Evolutionary conservation across 2,329 filamentous ascomycete species (phyloP).

Genomic region (Stemphylium vesicarium): DNA sequence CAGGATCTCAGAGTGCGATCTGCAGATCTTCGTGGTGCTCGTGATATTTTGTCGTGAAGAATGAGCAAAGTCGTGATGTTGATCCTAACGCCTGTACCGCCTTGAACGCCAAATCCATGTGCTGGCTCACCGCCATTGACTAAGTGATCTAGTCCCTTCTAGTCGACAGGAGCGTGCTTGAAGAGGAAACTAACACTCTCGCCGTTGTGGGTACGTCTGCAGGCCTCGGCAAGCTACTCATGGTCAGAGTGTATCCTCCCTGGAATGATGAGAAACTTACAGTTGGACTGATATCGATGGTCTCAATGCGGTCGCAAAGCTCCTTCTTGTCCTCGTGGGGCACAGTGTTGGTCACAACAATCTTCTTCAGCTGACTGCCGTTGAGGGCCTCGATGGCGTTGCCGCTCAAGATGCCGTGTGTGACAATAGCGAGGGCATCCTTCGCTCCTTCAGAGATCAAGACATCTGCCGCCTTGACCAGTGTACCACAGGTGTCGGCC

Average conservation of each 20-base stretch:
- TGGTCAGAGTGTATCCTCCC: constrained; percentile 17
- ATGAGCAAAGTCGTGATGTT: constrained; percentile 7
- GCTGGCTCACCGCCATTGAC: constrained; percentile 12
- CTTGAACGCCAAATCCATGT: constrained; percentile 24
- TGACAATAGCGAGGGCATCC: constrained; percentile 92
- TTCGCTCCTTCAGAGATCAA: constrained; percentile 80
- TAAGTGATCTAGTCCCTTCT: constrained; percentile 10
- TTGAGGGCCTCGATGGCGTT: constrained; percentile 88
- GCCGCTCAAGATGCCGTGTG: constrained; percentile 88
- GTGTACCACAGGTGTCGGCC: constrained; percentile 92
- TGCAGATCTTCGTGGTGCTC: constrained; percentile 12
- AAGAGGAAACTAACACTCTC: constrained; percentile 74
- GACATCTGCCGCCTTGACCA: constrained; percentile 86
- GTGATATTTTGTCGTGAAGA: constrained; percentile 4
- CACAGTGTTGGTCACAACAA: constrained; percentile 92
- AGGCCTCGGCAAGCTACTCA: constrained; percentile 68
- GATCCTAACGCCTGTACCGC: constrained; percentile 13
- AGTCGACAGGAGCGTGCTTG: constrained; percentile 66
- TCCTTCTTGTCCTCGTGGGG: constrained; percentile 81
- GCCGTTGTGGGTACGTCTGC: constrained; percentile 74
- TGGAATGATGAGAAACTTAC: constrained; percentile 43
- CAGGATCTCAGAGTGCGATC: constrained; percentile 12
- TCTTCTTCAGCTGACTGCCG: constrained; percentile 73
- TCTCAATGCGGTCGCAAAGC: constrained; percentile 78
- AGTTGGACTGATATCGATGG: constrained; percentile 90